Conservation (phyloP, 1,284 basidiomycete species). For the Malassezia sp. region DNA sequence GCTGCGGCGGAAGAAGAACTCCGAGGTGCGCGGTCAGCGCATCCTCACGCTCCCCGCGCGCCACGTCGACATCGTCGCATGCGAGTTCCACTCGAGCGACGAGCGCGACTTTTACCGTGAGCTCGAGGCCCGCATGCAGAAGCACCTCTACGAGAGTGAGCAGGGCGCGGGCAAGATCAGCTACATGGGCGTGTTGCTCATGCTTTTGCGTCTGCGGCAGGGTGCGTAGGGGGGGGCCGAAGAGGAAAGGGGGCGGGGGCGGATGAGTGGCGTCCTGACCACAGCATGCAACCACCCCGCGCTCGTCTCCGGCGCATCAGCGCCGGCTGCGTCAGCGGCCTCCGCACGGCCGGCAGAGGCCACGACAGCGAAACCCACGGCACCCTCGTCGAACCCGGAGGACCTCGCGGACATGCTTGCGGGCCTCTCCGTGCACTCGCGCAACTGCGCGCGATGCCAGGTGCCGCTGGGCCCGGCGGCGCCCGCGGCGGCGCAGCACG, state of each 20-base stretch:
- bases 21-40: slow-evolving; percentile 60
- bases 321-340: slow-evolving; percentile 18
- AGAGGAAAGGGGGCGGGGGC: too few relatives aligned
- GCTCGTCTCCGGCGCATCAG: slow-evolving; percentile 21
- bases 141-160: slow-evolving; percentile 53
- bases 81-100: slow-evolving; percentile 48
- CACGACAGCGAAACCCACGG: slow-evolving; percentile 13
- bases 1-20: slow-evolving; percentile 75
- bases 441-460: slow-evolving; percentile 36
- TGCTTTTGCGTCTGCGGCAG: slow-evolving; percentile 76
- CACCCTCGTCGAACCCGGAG: too few relatives aligned
- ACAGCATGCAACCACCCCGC: slow-evolving; percentile 35
- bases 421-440: slow-evolving; percentile 52
- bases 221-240: too few relatives aligned
- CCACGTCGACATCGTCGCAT: slow-evolving; percentile 59
- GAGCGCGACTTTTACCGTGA: slow-evolving; percentile 73
- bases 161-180: slow-evolving; percentile 54
- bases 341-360: not conserved
- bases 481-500: not conserved
- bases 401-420: slow-evolving; percentile 67
- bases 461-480: slow-evolving; percentile 17
- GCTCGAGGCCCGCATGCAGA: slow-evolving; percentile 63
- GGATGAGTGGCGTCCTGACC: too few relatives aligned
- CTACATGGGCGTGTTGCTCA: slow-evolving; percentile 72
- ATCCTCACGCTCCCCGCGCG: slow-evolving; percentile 74